phyloP scores from a whole-genome alignment of 2,329 filamentous ascomycete species.

The Dactylellina drechsleri region DNA sequence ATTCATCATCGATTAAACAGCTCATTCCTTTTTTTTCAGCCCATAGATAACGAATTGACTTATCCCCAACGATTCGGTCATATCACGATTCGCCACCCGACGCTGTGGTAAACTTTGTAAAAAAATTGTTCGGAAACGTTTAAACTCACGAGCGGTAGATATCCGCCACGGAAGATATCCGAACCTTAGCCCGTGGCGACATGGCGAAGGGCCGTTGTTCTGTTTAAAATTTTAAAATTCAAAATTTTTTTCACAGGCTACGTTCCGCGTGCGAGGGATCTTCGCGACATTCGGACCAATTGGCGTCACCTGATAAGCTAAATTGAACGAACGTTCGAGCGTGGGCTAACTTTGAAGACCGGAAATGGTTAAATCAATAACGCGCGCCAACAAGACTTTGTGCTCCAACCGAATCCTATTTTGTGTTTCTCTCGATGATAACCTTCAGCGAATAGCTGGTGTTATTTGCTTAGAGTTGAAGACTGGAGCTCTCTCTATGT shows the following conservation, averaged over 20 bases:
- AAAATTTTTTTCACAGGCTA: neutral
- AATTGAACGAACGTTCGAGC: slow-evolving; percentile 5
- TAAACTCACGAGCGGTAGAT: slow-evolving; percentile 1
- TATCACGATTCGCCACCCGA: slow-evolving; percentile 25
- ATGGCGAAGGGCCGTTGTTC: slow-evolving; percentile 50
- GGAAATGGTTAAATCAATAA: slow-evolving; percentile 44
- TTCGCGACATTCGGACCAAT: slow-evolving; percentile 28
- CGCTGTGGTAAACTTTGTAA: neutral
- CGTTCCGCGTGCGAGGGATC: slow-evolving; percentile 17
- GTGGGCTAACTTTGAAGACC: slow-evolving; percentile 10
- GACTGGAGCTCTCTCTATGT: neutral
- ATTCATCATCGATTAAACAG: neutral
- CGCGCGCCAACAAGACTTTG: slow-evolving; percentile 47
- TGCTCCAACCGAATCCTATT: neutral
- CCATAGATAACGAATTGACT: neutral
- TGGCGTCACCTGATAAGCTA: slow-evolving; percentile 50
- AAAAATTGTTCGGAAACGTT: slow-evolving; percentile 3
- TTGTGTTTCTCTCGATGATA: neutral
- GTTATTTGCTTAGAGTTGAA: slow-evolving; percentile 3
- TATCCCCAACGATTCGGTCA: slow-evolving; percentile 18
- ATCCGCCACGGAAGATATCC: slow-evolving; percentile 54
- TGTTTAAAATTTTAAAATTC: too few relatives aligned
- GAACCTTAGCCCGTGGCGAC: slow-evolving; percentile 33
- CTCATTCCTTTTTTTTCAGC: slow-evolving; percentile 3
- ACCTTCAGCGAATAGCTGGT: neutral